Evolutionary conservation across 2,329 filamentous ascomycete species (phyloP).

Genomic region (Phyllosticta citrichinensis): DNA sequence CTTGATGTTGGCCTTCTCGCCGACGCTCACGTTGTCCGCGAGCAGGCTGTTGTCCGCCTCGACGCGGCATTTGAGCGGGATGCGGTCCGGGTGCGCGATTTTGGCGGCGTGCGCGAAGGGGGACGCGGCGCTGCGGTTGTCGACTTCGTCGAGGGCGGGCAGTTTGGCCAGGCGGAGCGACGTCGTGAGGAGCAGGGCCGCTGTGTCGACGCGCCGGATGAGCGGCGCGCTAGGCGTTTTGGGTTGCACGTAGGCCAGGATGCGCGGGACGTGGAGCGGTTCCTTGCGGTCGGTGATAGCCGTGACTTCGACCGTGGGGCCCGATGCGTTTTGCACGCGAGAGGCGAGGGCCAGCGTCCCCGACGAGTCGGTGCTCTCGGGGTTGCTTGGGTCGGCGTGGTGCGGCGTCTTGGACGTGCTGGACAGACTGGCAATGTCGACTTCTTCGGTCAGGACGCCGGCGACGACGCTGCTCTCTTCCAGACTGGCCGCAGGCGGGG

Average conservation of each 20-base stretch:
- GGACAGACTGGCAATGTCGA: conserved; percentile 44
- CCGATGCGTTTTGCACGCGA: conserved; percentile 23
- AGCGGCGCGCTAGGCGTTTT: conserved; percentile 48
- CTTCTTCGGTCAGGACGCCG: conserved; percentile 39
- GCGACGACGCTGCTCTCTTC: conserved; percentile 32
- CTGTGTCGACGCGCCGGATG: conserved; percentile 80
- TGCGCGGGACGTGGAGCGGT: conserved; percentile 51
- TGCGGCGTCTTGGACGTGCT: conserved; percentile 30
- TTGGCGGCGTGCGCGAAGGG: conserved; percentile 72
- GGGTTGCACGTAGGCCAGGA: conserved; percentile 75
- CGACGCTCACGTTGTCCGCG: conserved; percentile 79
- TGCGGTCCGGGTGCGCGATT: conserved; percentile 70
- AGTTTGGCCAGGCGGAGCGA: conserved; percentile 83
- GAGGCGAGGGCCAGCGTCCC: conserved; percentile 22
- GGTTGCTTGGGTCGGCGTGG: background rate
- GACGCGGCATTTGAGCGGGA: conserved; percentile 72
- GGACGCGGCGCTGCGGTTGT: conserved; percentile 39
- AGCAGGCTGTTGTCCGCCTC: conserved; percentile 74
- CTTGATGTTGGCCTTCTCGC: conserved; percentile 86
- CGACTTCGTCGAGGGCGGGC: conserved; percentile 56
- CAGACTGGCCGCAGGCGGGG: conserved; percentile 16
- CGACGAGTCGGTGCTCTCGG: background rate
- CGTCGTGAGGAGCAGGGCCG: conserved; percentile 67
- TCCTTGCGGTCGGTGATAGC: conserved; percentile 15
- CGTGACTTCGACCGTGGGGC: conserved; percentile 19